Base-by-base conservation (phyloP, 345 rosid species). In the Lepidium didymum region DNA sequence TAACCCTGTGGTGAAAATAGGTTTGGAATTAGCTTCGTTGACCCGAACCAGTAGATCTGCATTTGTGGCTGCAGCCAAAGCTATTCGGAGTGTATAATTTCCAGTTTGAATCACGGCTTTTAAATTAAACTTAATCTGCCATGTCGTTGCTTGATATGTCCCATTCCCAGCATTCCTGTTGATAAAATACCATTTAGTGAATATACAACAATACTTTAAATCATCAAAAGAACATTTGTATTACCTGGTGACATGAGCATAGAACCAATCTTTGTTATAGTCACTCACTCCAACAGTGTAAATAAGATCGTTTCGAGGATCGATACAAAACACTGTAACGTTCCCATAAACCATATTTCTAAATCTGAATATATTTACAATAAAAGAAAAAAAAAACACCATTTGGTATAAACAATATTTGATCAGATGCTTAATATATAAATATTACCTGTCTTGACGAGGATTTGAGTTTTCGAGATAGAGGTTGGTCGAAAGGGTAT, bases 281-380 rank as follows among this genome's bases (percentile, higher is more conserved):
- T 90, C 72, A 34, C 81, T 81, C 8, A 58, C 54, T 15, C 86
- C 89, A 43, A 74, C 61, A 0, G 7, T 74, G 76, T 77, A 93
- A 34, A 71, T 54, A 3, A 88, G 86, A 81, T 93, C 97, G 0
- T 19, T 50, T 0, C 40, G 25, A 16, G 75, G 92, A 68, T n/a
- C n/a, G n/a, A n/a, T 88, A 87, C 27, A 87, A 18, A 70, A 77
- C 87, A n/a, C 80, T 45, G 65, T 87, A 90, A 8, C 85, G 82
- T 6, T 78, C 80, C 92, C 97, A 87, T 37, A 90, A 46, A 58
- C 97, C 97, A 40, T 88, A 88, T 68, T 90, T 67, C 94, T 84
- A 70, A 72, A 88, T 69, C 96, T 87, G 84, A n/a, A n/a, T 18
- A 19, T 31, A 2, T 9, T 58, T 37, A 25, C 12, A 29, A 43